Percentiles rank a stretch among this genome's conserved stretches.
Conservation (phyloP, 345 rosid species). For the Eutrema heterophyllum region DNA sequence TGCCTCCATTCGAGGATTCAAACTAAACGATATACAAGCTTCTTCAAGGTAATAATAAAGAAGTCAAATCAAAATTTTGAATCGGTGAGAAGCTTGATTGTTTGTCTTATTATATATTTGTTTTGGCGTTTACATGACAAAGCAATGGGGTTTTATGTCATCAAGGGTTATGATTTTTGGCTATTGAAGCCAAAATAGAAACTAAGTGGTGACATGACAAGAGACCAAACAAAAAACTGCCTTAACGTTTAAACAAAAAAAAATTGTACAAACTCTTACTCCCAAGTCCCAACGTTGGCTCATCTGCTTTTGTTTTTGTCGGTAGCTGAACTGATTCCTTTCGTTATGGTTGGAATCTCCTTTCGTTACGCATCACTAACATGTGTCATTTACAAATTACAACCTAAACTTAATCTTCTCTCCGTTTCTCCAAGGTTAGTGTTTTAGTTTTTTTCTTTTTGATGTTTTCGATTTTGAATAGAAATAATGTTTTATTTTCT, state of each 20-base stretch:
- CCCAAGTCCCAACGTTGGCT: conserved; percentile 10
- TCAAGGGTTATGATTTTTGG: conserved; percentile 16
- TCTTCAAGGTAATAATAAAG: conserved; percentile 10
- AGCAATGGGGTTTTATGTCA: conserved; percentile 18
- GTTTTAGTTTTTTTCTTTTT: no score
- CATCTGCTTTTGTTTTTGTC: conserved; percentile 20
- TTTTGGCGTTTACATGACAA: conserved; percentile 23
- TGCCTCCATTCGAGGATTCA: conserved; percentile 62
- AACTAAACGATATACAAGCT: conserved; percentile 3
- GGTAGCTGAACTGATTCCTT: conserved; percentile 17
- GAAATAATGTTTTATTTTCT: no score
- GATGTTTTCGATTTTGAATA: no score
- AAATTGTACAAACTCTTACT: background rate
- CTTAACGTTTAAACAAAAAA: background rate
- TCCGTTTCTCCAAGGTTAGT: background rate
- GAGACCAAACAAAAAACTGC: conserved; percentile 25
- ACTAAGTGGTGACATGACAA: conserved; percentile 19
- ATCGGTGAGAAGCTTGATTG: conserved; percentile 6
- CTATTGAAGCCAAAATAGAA: background rate
- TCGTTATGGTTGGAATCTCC: conserved; percentile 17
- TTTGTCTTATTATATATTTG: conserved; percentile 11
- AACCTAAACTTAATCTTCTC: background rate
- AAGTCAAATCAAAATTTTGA: background rate
- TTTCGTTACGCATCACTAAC: conserved; percentile 17
- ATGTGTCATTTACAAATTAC: background rate